Conservation (phyloP, 805 yeast species). For the Candida ponderosae region DNA sequence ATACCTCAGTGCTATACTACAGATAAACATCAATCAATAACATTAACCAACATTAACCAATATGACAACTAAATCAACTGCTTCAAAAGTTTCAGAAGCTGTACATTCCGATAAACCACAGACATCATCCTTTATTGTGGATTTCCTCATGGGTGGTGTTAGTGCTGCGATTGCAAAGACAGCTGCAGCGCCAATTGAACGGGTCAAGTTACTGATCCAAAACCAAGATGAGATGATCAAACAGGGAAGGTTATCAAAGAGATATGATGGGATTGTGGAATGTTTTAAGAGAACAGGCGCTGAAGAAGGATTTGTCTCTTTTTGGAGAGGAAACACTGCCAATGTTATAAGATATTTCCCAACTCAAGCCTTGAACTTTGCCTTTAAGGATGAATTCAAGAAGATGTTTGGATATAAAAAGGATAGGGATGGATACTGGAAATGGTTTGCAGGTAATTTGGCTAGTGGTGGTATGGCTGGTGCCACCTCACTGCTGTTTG, state of each 20-base stretch:
- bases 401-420: constrained; percentile 94
- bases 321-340: constrained; percentile 99
- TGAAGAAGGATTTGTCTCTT: constrained; percentile 84
- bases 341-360: constrained; percentile 99
- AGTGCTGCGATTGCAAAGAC: constrained; percentile 98
- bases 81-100: too few species aligned
- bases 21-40: too few species aligned
- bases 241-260: constrained; percentile 87
- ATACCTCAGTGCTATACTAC: too few species aligned
- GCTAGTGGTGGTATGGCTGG: constrained; percentile 99
- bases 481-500: constrained; percentile 89
- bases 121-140: constrained; percentile 47
- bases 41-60: too few species aligned
- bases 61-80: too few species aligned
- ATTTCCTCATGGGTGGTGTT: constrained; percentile 97
- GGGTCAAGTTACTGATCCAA: constrained; percentile 94
- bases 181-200: constrained; percentile 96
- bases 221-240: constrained; percentile 98
- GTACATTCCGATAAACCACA: too few species aligned
- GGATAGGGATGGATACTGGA: constrained; percentile 86
- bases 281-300: constrained; percentile 93
- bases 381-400: constrained; percentile 97
- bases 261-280: constrained; percentile 85
- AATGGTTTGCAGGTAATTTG: constrained; percentile 96
- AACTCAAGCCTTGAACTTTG: constrained; percentile 97